Percentiles rank a stretch among this genome's conserved stretches.
These are phyloP conservation scores for cucumber (Cucumis sativus) DNA, from an alignment of 306 rosid genomes.

Conservation along the genomic window Cucumber_9930_V3 NC_026660.2:29990501-29991000, in stretches of 20 bases:
- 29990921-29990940: constrained; percentile 25
- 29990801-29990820: constrained; percentile 46
- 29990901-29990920: constrained; percentile 37
- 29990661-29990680: constrained; percentile 48
- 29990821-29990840: constrained; percentile 42
- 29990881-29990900: constrained; percentile 61
- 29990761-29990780: constrained; percentile 26
- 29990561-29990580: constrained; percentile 31
- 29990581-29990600: constrained; percentile 53
- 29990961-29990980: constrained; percentile 49
- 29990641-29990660: constrained; percentile 52
- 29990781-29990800: constrained; percentile 36
- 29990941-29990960: constrained; percentile 53
- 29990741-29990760: constrained; percentile 46
- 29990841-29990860: constrained; percentile 39
- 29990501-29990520: constrained; percentile 47
- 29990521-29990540: constrained; percentile 51
- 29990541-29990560: constrained; percentile 41
- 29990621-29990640: constrained; percentile 22
- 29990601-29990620: constrained; percentile 44
- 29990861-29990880: constrained; percentile 50
- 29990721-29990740: constrained; percentile 55
- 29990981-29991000: constrained; percentile 29
- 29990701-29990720: constrained; percentile 31
- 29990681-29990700: constrained; percentile 50